Evolutionary conservation across 768 basidiomycete species (phyloP).

Genomic region (Mycena polygramma): DNA sequence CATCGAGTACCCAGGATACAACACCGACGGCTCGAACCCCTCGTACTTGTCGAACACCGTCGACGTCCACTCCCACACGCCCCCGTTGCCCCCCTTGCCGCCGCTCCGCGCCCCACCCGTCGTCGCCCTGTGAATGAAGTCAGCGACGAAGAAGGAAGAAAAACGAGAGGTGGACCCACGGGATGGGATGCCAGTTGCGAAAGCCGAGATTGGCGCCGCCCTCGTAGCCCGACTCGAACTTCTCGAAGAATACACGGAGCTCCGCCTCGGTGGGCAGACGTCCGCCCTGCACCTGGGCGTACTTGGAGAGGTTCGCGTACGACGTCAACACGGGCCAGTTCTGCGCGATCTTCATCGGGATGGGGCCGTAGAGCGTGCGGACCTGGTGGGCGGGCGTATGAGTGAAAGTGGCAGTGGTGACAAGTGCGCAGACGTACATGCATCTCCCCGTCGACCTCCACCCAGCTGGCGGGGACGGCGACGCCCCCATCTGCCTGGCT

Average conservation of each 20-base stretch:
- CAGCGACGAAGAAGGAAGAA: constrained; percentile 19
- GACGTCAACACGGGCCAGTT: constrained; percentile 91
- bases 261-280: constrained; percentile 93
- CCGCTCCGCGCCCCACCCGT: constrained; percentile 65
- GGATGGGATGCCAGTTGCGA: constrained; percentile 93
- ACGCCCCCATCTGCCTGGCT: constrained; percentile 59
- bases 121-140: constrained; percentile 65
- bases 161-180: constrained; percentile 65
- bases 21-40: constrained; percentile 78
- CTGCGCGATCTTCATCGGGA: constrained; percentile 79
- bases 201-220: constrained; percentile 89
- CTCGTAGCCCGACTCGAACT: constrained; percentile 79
- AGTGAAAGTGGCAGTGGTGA: not conserved
- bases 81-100: constrained; percentile 87
- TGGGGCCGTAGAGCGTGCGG: constrained; percentile 89
- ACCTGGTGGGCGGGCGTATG: constrained; percentile 56
- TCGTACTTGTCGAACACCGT: constrained; percentile 79
- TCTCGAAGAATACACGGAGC: constrained; percentile 82
- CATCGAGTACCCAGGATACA: constrained; percentile 85
- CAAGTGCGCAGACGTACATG: constrained; percentile 53
- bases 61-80: constrained; percentile 99
- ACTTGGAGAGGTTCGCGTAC: constrained; percentile 82
- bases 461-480: constrained; percentile 81
- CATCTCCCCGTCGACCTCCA: constrained; percentile 62
- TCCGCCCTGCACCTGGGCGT: constrained; percentile 90